Base-by-base conservation (phyloP, 2,329 filamentous ascomycete species). In the Tricladium varicosporioides region DNA sequence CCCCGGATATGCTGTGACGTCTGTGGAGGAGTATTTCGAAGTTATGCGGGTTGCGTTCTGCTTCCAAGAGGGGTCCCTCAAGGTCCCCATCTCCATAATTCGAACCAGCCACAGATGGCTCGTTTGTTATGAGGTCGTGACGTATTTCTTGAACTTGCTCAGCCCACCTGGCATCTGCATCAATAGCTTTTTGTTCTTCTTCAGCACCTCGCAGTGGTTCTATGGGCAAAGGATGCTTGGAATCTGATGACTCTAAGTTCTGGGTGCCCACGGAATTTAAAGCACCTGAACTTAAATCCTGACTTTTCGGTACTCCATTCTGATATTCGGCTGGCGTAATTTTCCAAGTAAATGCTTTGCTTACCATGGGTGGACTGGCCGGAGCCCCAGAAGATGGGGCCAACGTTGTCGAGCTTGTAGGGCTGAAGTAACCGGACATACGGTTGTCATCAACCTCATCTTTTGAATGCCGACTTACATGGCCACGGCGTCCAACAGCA, bases 401-500 rank as follows among this genome's bases (percentile, higher is more conserved):
- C 18, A 65, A 52, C 13, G 54, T 58, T 32, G 62, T 58, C 19
- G 61, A 49, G 56, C 58, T 64, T 19, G 56, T 62, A 2, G 66
- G 61, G 56, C 57, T 63, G 44, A 66, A 66, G 43, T 67, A 67
- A 22, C 56, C 58, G 9, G 55, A 54, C 18, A 55, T 18, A 19
- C 55, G 54, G 19, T 40, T 57, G 14, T 67, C 65, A n/a, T 32
- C 48, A 15, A 14, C 51, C 11, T 72, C 83, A 54, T 87, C 83
- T 63, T 76, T 82, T 3, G 83, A 85, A n/a, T 78, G 77, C 13
- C 80, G 79, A 62, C 72, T 78, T 48, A 69, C 66, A 58, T 87
- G 82, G 1, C 81, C 79, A 44, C 69, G 66, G 40, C 67, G 57
- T 1, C 90, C 89, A 36, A 96, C 88, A 2, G 86, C 91, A 69